Conservation (phyloP, 441 rosid genomes). For the Codiaeum variegatum region DNA sequence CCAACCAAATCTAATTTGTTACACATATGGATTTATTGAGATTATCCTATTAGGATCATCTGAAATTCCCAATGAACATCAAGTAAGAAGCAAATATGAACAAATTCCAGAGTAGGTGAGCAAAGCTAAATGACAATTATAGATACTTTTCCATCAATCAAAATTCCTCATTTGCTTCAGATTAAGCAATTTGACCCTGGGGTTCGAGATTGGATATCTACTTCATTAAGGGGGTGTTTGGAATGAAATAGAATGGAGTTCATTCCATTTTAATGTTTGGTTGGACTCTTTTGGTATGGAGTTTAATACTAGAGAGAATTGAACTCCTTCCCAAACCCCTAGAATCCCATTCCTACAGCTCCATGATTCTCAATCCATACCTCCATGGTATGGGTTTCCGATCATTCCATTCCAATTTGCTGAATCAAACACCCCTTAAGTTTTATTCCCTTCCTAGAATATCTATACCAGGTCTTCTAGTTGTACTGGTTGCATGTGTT, state of each 20-base stretch:
- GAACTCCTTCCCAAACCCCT: too few species aligned
- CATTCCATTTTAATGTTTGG: too few species aligned
- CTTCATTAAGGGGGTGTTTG: too few species aligned
- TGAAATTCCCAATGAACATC: not conserved
- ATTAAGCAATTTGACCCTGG: not conserved
- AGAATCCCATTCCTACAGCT: too few species aligned
- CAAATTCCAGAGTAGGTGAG: not conserved
- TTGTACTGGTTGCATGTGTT: not conserved
- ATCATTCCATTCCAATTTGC: too few species aligned
- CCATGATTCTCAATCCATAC: too few species aligned
- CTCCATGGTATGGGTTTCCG: too few species aligned
- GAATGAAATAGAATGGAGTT: too few species aligned
- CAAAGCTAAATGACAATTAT: not conserved
- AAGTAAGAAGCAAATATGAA: not conserved
- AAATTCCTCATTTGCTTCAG: not conserved
- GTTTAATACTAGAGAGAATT: too few species aligned
- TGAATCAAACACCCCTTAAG: too few species aligned
- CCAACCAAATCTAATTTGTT: not conserved
- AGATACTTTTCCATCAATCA: not conserved
- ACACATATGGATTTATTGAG: not conserved
- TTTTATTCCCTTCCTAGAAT: not conserved
- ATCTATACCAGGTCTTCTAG: not conserved
- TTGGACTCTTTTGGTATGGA: too few species aligned
- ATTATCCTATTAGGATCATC: not conserved
- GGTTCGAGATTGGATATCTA: not conserved